phyloP scores from a whole-genome alignment of 164 flowering plant species.

The Taxillus chinensis region DNA sequence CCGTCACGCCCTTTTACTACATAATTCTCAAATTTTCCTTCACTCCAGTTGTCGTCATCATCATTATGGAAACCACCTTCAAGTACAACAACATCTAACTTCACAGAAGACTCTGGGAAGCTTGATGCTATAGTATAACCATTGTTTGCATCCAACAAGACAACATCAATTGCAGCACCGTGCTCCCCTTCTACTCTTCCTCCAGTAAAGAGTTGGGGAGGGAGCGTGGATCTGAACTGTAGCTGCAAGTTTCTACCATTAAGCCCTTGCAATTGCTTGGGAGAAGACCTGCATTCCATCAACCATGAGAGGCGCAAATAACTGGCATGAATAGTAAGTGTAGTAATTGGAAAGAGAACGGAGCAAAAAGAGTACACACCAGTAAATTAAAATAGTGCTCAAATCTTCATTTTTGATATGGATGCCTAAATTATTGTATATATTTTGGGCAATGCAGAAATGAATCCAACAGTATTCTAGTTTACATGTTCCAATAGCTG shows the following conservation, averaged over 20 bases:
- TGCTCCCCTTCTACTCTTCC: constrained; percentile 98
- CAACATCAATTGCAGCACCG: constrained; percentile 77
- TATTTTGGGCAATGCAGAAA: too few species aligned
- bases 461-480: too few species aligned
- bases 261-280: constrained; percentile 69
- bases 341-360: too few species aligned
- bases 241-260: constrained; percentile 82
- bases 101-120: constrained; percentile 54
- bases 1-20: constrained; percentile 95
- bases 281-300: constrained; percentile 55
- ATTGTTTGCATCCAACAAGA: constrained; percentile 65
- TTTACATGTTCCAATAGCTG: too few species aligned
- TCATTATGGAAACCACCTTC: constrained; percentile 96
- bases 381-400: too few species aligned
- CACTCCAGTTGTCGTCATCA: constrained; percentile 71
- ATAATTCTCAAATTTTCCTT: constrained; percentile 83
- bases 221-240: constrained; percentile 65
- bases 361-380: too few species aligned
- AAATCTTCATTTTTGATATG: too few species aligned
- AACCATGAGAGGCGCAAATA: not conserved
- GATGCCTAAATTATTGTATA: too few species aligned
- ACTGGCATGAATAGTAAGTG: not conserved
- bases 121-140: constrained; percentile 62
- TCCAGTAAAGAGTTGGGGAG: constrained; percentile 87
- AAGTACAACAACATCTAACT: constrained; percentile 84